Conservation (phyloP, 2,329 filamentous ascomycete species). For the Trichoderma citrinoviride region DNA sequence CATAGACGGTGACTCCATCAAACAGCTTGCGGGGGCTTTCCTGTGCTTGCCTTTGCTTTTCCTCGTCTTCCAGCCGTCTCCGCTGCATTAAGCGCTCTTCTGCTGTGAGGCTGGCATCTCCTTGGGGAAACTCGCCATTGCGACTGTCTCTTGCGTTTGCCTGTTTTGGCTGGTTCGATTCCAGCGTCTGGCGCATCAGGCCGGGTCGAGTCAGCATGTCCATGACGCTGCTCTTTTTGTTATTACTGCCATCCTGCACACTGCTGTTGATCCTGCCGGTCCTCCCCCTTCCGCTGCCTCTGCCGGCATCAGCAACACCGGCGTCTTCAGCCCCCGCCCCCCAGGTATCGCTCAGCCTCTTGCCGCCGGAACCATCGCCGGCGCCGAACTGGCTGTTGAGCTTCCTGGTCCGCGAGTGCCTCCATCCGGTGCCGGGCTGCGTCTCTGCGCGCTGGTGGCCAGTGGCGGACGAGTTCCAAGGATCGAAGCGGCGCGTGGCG, state of each 20-base stretch:
- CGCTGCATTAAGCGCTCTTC: conserved; percentile 26
- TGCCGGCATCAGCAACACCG: conserved; percentile 35
- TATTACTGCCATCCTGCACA: conserved; percentile 40
- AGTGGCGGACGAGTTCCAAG: conserved; percentile 70
- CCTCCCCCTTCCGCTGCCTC: conserved; percentile 32
- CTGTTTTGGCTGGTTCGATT: neutral
- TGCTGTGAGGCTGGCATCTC: neutral
- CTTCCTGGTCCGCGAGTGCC: conserved; percentile 66
- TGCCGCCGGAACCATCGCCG: conserved; percentile 52
- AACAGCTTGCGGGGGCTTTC: conserved; percentile 54
- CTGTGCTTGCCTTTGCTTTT: conserved; percentile 46
- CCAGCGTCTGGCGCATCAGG: conserved; percentile 24
- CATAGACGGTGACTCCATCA: conserved; percentile 69
- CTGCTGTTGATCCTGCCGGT: conserved; percentile 38
- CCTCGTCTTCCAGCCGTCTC: conserved; percentile 43
- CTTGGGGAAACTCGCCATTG: too few relatives aligned
- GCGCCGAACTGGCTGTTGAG: conserved; percentile 66
- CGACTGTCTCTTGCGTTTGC: neutral
- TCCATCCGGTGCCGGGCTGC: conserved; percentile 64
- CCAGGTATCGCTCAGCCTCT: conserved; percentile 61
- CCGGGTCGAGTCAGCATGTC: conserved; percentile 53
- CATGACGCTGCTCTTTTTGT: conserved; percentile 44
- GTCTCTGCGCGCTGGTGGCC: conserved; percentile 78
- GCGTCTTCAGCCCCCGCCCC: conserved; percentile 61
- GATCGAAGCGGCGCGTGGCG: conserved; percentile 55